Percentiles rank a stretch among this genome's conserved stretches.
These are phyloP conservation scores for Kickxella alabastrina DNA, from an alignment of 192 early-diverging fungal species.

Conservation along the genomic window DNA sequence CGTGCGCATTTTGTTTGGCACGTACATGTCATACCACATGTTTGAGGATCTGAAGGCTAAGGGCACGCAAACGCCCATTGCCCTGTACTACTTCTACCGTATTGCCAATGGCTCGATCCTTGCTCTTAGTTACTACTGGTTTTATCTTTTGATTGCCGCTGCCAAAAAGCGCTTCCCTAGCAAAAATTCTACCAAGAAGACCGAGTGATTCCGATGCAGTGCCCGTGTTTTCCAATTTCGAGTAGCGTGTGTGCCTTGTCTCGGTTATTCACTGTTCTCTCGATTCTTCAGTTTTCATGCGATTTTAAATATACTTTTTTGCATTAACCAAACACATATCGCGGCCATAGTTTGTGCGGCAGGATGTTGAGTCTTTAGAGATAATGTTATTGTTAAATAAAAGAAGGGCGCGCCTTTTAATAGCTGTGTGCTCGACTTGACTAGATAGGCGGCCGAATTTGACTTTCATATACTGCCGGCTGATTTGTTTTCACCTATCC, in stretches of 20 bases:
- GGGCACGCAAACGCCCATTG: constrained; percentile 24
- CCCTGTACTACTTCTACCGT: constrained; percentile 47
- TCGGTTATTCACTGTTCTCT: too few relatives aligned
- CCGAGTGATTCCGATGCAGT: constrained; percentile 1
- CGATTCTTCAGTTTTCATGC: too few relatives aligned
- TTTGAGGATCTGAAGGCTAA: constrained; percentile 40
- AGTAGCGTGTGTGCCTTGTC: too few relatives aligned
- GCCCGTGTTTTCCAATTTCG: neutral
- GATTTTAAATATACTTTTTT: too few relatives aligned
- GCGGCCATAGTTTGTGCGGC: too few relatives aligned
- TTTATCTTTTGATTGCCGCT: constrained; percentile 46
- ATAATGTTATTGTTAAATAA: too few relatives aligned
- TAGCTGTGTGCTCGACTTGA: too few relatives aligned
- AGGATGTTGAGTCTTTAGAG: too few relatives aligned
- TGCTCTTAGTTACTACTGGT: constrained; percentile 52
- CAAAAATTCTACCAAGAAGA: constrained; percentile 9
- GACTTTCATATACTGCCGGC: too few relatives aligned
- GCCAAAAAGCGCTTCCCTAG: constrained; percentile 36
- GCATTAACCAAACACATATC: neutral
- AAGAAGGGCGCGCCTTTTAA: too few relatives aligned
- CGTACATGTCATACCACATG: constrained; percentile 64
- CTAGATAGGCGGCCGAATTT: too few relatives aligned
- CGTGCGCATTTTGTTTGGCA: constrained; percentile 73
- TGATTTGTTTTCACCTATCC: neutral
- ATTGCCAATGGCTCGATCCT: constrained; percentile 31